Evolutionary conservation across 2,329 filamentous ascomycete species (phyloP).

Genomic region (Periconia digitata): DNA sequence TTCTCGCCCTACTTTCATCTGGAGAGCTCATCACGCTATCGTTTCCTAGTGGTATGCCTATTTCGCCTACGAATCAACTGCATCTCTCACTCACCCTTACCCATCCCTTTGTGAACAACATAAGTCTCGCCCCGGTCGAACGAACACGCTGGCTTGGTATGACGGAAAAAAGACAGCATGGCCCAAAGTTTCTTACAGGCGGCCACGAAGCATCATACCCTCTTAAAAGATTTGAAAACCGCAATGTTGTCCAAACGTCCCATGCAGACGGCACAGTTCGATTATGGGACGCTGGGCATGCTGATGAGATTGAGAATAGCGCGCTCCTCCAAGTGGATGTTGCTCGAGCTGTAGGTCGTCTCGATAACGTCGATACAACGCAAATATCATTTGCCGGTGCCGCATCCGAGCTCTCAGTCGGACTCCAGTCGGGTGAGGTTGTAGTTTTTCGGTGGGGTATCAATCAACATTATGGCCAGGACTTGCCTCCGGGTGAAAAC

Average conservation of each 20-base stretch:
- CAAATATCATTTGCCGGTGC: conserved; percentile 77
- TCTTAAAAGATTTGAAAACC: conserved; percentile 75
- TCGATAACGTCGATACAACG: conserved; percentile 73
- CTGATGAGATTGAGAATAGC: conserved; percentile 89
- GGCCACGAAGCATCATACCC: conserved; percentile 72
- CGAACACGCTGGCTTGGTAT: conserved; percentile 86
- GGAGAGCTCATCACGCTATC: conserved; percentile 88
- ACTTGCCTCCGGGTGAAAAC: conserved; percentile 56
- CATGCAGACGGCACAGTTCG: conserved; percentile 91
- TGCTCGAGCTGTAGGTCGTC: conserved; percentile 77
- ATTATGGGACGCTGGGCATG: conserved; percentile 89
- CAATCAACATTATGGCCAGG: conserved; percentile 71
- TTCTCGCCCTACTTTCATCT: conserved; percentile 77
- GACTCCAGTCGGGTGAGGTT: conserved; percentile 80
- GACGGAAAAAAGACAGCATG: conserved; percentile 78
- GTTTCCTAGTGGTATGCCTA: conserved; percentile 88
- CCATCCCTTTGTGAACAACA: conserved; percentile 80
- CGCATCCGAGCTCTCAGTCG: conserved; percentile 83
- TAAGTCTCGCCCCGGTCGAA: conserved; percentile 72
- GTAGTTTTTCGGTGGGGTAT: conserved; percentile 85
- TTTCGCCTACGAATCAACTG: conserved; percentile 89
- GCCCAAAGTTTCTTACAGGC: conserved; percentile 76
- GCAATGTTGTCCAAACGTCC: conserved; percentile 82
- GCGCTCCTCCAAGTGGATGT: conserved; percentile 82
- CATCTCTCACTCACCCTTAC: conserved; percentile 86